Base-by-base conservation (phyloP, 2,329 filamentous ascomycete species). In the Pseudogymnoascus sp. region DNA sequence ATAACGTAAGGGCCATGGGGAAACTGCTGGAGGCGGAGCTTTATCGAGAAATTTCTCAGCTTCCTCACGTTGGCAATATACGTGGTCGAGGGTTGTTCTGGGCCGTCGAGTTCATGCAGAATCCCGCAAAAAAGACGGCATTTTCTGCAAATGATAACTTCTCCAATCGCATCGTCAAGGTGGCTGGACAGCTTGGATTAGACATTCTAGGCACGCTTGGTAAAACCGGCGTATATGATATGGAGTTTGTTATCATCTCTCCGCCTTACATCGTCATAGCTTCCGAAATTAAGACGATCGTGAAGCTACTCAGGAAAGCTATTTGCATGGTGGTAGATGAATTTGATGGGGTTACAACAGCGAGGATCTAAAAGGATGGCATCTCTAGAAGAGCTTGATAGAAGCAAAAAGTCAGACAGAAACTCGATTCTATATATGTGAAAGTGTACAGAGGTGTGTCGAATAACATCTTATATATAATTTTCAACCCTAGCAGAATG, bases 31-130 rank as follows among this genome's bases (percentile, higher is more conserved):
- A 74, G n/a, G 62, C 69, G 4, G 60, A 75, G 7, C 67, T 86
- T 4, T 68, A 72, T 8, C 65, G 73, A 9, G 69, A 68, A 2
- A 69, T 86, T 0, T 73, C 67, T 0, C 58, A 65, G 0, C 75
- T 79, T 48, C 71, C 73, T 1, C 70, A 78, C 64, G 82, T 86
- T 0, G 83, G 83, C 2, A 73, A 86, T 55, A 79, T 87, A 13
- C 76, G 84, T 12, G 84, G 84, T 0, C 72, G 76, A 10, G 84
- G 84, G 1, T 68, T 83, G 12, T 82, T 83, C 67, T 78, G 78
- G 75, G 79, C 77, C 0, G 73, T 81, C 45, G 81, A 81, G 61
- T 79, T 82, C 65, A 78, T 82, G 15, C 67, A 70, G 45, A 73
- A 81, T 68, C 36, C 36, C 36, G 13, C 36, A 39, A 39, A 15